These are phyloP conservation scores for Akebia trifoliata DNA, from an alignment of 164 flowering plant species.

Conservation along the genomic window DNA sequence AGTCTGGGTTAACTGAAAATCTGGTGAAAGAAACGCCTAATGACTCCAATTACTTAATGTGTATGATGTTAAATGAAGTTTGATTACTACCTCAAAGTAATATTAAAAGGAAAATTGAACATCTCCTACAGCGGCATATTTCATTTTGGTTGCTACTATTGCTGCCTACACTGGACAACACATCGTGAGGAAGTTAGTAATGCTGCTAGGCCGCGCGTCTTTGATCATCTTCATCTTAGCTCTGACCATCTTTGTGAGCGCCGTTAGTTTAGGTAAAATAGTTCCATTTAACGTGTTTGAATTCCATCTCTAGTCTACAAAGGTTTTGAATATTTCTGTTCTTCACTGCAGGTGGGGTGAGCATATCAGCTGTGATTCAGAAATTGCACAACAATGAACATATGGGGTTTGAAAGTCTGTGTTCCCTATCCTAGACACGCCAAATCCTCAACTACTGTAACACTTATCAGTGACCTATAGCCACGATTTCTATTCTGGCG, in stretches of 20 bases:
- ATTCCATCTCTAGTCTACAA: background rate
- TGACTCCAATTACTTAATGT: too few species aligned
- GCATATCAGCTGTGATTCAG: constrained; percentile 46
- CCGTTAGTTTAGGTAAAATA: constrained; percentile 52
- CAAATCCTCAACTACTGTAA: background rate
- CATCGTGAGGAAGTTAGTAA: constrained; percentile 52
- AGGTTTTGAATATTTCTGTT: background rate
- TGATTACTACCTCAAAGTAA: too few species aligned
- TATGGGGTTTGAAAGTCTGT: constrained; percentile 69
- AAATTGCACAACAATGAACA: constrained; percentile 50
- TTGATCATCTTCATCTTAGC: constrained; percentile 68
- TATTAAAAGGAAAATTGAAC: too few species aligned
- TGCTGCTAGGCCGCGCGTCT: constrained; percentile 57
- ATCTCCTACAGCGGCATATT: constrained; percentile 55
- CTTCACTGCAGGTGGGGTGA: constrained; percentile 54
- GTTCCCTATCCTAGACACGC: constrained; percentile 19
- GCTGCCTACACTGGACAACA: constrained; percentile 71
- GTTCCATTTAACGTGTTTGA: too few species aligned
- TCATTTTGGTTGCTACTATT: constrained; percentile 51
- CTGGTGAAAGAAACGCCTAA: background rate
- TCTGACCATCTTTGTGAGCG: constrained; percentile 59
- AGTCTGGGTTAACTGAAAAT: background rate
- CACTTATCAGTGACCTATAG: background rate
- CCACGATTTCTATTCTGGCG: too few species aligned
- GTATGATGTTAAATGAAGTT: too few species aligned